phyloP scores from a whole-genome alignment of 2,329 filamentous ascomycete species.

The Fusarium buxicola region DNA sequence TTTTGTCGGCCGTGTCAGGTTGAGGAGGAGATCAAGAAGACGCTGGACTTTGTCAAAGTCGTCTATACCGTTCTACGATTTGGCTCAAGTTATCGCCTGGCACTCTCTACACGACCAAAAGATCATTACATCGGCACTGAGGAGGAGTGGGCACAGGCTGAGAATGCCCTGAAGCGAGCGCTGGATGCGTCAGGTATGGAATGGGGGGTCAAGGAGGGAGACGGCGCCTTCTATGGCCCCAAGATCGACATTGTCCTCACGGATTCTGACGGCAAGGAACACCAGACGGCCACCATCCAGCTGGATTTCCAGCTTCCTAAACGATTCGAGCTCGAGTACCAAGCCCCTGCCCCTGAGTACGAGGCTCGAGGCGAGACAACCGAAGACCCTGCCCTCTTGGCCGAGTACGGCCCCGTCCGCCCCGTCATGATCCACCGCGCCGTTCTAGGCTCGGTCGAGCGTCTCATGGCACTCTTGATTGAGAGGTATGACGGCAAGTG shows the following conservation, averaged over 20 bases:
- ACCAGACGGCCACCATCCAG: slow-evolving; percentile 90
- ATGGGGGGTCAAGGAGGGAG: slow-evolving; percentile 82
- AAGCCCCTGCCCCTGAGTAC: slow-evolving; percentile 73
- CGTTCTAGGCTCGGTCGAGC: slow-evolving; percentile 84
- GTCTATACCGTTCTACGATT: slow-evolving; percentile 78
- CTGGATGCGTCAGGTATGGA: slow-evolving; percentile 74
- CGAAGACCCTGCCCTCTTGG: slow-evolving; percentile 59
- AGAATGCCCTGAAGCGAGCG: slow-evolving; percentile 54
- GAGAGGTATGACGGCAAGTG: slow-evolving; percentile 84
- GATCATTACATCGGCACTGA: slow-evolving; percentile 81
- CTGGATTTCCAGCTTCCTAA: slow-evolving; percentile 90
- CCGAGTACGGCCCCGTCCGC: slow-evolving; percentile 66
- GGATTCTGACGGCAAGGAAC: slow-evolving; percentile 85
- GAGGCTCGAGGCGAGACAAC: slow-evolving; percentile 66
- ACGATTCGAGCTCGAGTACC: slow-evolving; percentile 81
- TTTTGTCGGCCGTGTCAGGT: slow-evolving; percentile 86
- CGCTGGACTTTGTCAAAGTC: slow-evolving; percentile 78
- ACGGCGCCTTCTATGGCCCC: slow-evolving; percentile 91
- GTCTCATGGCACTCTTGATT: slow-evolving; percentile 86
- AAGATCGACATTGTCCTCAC: slow-evolving; percentile 89
- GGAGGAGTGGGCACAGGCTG: slow-evolving; percentile 69
- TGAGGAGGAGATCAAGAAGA: slow-evolving; percentile 76
- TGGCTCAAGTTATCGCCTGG: slow-evolving; percentile 75
- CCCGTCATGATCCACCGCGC: slow-evolving; percentile 89
- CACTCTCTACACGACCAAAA: slow-evolving; percentile 81